A percentile compares a stretch with the other conserved stretches of the same genome.
Evolutionary conservation across 208 protist genomes (phyloP).

Genomic region (Tritrichomonas musculus): DNA sequence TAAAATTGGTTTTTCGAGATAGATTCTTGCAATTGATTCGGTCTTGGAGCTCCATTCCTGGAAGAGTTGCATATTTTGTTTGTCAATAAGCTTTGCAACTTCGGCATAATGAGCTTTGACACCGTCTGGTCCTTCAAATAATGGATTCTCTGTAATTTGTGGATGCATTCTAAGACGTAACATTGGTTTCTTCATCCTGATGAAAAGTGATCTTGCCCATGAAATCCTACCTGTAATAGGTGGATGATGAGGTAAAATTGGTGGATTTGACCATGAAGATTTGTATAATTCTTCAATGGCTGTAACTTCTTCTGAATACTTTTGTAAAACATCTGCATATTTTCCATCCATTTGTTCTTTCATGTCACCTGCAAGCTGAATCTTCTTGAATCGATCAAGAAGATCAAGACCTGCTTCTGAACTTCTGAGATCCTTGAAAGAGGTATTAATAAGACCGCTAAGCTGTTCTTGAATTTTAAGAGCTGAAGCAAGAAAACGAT

Average conservation of each 20-base stretch:
- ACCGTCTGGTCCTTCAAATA: conserved; percentile 1
- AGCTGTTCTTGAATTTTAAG: conserved; percentile 78
- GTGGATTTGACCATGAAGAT: neutral
- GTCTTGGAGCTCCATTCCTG: neutral
- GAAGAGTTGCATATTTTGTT: conserved; percentile 7
- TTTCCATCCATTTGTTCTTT: conserved; percentile 29
- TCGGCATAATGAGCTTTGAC: conserved; percentile 33
- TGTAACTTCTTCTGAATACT: conserved; percentile 32
- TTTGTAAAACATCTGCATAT: conserved; percentile 24
- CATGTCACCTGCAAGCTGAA: neutral
- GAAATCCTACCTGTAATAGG: conserved; percentile 31
- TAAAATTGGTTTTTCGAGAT: conserved; percentile 5
- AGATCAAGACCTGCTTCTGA: conserved; percentile 63
- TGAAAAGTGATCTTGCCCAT: neutral
- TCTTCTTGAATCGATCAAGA: conserved; percentile 30
- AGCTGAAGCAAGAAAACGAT: conserved; percentile 74
- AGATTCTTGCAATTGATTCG: neutral
- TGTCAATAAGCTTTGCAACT: conserved; percentile 30
- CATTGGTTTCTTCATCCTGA: conserved; percentile 28
- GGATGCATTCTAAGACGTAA: neutral
- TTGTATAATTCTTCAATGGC: neutral
- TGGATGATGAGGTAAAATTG: conserved; percentile 13
- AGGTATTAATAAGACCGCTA: conserved; percentile 85
- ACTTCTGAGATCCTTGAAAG: conserved; percentile 90
- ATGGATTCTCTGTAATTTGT: neutral